These are phyloP conservation scores for Scedosporium apiospermum DNA, from an alignment of 2,329 filamentous ascomycete species.

Conservation along the genomic window DNA sequence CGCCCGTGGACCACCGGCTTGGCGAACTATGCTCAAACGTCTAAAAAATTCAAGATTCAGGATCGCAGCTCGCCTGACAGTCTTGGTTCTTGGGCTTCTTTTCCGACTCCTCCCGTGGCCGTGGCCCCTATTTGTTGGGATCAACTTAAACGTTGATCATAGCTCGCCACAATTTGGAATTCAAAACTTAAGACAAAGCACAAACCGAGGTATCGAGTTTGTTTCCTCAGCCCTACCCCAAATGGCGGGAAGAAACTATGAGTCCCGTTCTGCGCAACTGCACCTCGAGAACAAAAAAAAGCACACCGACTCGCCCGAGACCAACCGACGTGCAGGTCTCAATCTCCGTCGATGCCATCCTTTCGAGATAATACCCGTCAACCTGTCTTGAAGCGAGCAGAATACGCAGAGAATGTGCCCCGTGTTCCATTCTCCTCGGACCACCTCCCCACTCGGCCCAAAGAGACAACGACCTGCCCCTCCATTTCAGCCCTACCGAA, in stretches of 20 bases:
- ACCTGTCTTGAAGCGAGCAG: not conserved
- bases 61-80: too few relatives aligned
- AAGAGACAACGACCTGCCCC: not conserved
- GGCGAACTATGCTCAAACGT: too few relatives aligned
- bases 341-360: not conserved
- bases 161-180: too few relatives aligned
- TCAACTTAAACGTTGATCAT: too few relatives aligned
- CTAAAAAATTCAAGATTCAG: too few relatives aligned
- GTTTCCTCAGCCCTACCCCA: not conserved
- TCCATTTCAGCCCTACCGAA: constrained; percentile 2
- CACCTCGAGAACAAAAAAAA: not conserved
- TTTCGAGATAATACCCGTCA: not conserved
- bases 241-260: not conserved
- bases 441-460: not conserved
- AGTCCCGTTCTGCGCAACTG: not conserved
- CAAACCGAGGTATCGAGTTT: not conserved
- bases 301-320: not conserved
- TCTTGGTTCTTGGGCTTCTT: too few relatives aligned
- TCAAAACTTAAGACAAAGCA: too few relatives aligned
- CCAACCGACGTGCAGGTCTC: not conserved
- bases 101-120: too few relatives aligned
- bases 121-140: too few relatives aligned
- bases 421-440: not conserved
- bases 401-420: not conserved
- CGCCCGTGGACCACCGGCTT: too few relatives aligned